phyloP scores from a whole-genome alignment of 345 rosid genomes.

The Heritiera fomes region DNA sequence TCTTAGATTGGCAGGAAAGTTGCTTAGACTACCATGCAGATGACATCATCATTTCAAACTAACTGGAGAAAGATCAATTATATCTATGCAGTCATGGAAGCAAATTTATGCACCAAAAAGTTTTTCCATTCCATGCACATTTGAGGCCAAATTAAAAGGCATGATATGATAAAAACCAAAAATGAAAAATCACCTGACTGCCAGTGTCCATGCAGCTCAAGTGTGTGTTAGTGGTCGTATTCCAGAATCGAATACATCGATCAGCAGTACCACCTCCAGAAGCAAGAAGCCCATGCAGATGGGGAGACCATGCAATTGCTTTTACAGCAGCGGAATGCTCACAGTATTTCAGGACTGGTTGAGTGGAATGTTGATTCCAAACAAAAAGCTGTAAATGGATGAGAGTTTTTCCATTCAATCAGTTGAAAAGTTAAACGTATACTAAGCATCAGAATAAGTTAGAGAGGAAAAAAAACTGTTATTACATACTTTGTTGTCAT shows the following conservation, averaged over 20 bases:
- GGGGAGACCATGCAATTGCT: constrained; percentile 99
- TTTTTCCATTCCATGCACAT: not conserved
- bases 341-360: constrained; percentile 83
- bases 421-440: not conserved
- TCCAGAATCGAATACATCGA: constrained; percentile 97
- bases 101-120: not conserved
- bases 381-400: constrained; percentile 74
- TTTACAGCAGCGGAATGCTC: constrained; percentile 99
- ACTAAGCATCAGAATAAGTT: constrained; percentile 2
- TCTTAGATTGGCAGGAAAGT: not conserved
- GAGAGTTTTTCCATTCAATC: constrained; percentile 22
- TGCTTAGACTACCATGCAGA: not conserved
- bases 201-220: constrained; percentile 91
- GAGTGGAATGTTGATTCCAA: constrained; percentile 96
- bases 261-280: constrained; percentile 99
- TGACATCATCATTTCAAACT: constrained; percentile 6
- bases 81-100: constrained; percentile 7
- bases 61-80: not conserved
- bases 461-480: not conserved
- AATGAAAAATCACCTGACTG: constrained; percentile 63
- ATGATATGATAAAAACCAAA: not conserved
- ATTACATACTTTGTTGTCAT: constrained; percentile 78
- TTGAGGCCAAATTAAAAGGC: not conserved
- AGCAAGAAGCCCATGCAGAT: constrained; percentile 95
- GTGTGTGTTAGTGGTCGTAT: constrained; percentile 86